Evolutionary conservation across 768 basidiomycete species (phyloP).

Genomic region (Trametes meyenii): DNA sequence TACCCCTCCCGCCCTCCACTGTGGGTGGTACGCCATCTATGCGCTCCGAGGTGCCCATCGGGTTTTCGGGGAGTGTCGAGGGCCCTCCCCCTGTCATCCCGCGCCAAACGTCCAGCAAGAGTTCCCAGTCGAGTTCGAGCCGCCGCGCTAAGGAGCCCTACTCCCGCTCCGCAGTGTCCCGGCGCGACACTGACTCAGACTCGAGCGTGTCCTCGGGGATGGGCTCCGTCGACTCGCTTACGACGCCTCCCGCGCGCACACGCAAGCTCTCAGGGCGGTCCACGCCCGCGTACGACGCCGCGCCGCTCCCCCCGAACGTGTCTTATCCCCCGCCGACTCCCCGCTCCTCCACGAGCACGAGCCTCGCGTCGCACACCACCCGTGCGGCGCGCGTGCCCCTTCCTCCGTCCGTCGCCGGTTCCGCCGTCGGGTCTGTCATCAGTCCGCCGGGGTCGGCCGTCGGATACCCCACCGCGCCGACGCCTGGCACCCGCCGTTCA

Average conservation of each 20-base stretch:
- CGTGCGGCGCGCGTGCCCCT: conserved; percentile 29
- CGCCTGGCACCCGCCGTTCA: conserved; percentile 10
- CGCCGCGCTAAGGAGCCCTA: conserved; percentile 8
- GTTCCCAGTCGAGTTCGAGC: conserved; percentile 12
- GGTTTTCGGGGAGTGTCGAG: conserved; percentile 22
- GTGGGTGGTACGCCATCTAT: conserved; percentile 24
- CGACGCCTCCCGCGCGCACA: conserved; percentile 35
- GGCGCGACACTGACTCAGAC: conserved; percentile 30
- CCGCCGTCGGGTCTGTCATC: conserved; percentile 15
- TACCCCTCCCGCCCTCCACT: conserved; percentile 14
- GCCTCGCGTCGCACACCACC: conserved; percentile 16
- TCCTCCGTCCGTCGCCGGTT: conserved; percentile 21
- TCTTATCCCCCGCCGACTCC: conserved; percentile 28
- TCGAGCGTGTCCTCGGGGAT: conserved; percentile 29
- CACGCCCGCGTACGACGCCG: conserved; percentile 27
- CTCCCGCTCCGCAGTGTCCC: conserved; percentile 5
- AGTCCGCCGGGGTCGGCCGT: conserved; percentile 17
- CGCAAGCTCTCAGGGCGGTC: conserved; percentile 17
- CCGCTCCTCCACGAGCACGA: conserved; percentile 17
- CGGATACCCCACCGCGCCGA: conserved; percentile 14
- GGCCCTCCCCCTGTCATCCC: conserved; percentile 16
- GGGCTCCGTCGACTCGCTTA: conserved; percentile 40
- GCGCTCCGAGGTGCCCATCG: conserved; percentile 21
- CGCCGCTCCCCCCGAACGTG: conserved; percentile 28
- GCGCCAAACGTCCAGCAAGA: conserved; percentile 13